phyloP scores from a whole-genome alignment of 805 yeast genomes.

The Teunomyces kruisii region DNA sequence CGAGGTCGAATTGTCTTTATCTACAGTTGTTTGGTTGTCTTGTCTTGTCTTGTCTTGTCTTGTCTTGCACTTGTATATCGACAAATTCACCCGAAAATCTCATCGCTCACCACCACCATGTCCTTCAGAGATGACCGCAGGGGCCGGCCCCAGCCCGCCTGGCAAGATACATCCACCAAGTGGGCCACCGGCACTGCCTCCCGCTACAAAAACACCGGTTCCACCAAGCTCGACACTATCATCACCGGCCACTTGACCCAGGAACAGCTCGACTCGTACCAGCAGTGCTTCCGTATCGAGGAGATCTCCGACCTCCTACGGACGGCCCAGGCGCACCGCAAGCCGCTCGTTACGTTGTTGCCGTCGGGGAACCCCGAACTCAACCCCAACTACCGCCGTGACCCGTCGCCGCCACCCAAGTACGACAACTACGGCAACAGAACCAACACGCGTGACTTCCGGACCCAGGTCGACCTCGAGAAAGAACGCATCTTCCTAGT shows the following conservation, averaged over 20 bases:
- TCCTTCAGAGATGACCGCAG: neutral
- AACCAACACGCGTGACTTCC: slow-evolving; percentile 75
- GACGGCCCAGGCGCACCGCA: slow-evolving; percentile 22
- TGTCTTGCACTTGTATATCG: no score
- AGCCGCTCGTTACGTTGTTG: slow-evolving; percentile 46
- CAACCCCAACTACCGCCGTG: slow-evolving; percentile 44
- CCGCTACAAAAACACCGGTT: slow-evolving; percentile 23
- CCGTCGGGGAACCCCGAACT: slow-evolving; percentile 36
- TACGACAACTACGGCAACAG: slow-evolving; percentile 84
- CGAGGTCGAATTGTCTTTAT: no score
- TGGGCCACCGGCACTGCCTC: slow-evolving; percentile 33
- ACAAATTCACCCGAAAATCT: neutral
- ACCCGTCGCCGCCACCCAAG: slow-evolving; percentile 91
- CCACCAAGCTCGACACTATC: slow-evolving; percentile 28
- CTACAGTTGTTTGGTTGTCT: no score
- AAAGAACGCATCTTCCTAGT: slow-evolving; percentile 78
- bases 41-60: no score
- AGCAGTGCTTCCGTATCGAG: slow-evolving; percentile 68
- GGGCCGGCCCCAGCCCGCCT: slow-evolving; percentile 2
- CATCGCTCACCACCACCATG: neutral
- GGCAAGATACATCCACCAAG: slow-evolving; percentile 17
- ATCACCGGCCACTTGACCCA: slow-evolving; percentile 45
- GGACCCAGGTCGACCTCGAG: slow-evolving; percentile 63
- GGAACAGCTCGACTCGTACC: slow-evolving; percentile 80
- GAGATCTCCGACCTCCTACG: slow-evolving; percentile 68